Base-by-base conservation (phyloP, 192 early-diverging fungal genomes). In the Entomortierella lignicola region DNA sequence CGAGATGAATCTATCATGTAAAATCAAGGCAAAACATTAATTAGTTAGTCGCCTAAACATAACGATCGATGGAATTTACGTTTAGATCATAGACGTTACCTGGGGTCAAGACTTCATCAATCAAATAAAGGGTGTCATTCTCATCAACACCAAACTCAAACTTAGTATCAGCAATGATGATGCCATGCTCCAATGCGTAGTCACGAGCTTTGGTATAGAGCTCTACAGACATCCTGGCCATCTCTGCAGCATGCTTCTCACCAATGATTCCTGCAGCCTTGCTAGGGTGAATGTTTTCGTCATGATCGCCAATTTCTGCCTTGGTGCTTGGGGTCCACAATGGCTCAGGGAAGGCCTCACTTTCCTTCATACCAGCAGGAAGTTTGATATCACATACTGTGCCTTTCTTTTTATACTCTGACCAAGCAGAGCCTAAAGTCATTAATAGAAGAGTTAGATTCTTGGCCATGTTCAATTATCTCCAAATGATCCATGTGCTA, bases 101-200 rank as follows among this genome's bases (percentile, higher is more conserved):
- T 26, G 97, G 98, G 0, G 98, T 99, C 71, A 99, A 88, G 31
- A 95, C 97, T 82, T 99, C 98, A 77, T 99, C 98, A 18, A 95
- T 91, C 59, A 99, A 85, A 70, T 95, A 90, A 26, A 99, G 75
- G 26, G 82, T 85, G 64, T 94, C 94, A 18, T 93, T 61, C 37
- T 86, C 83, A 83, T 99, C 95, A 11, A 95, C 89, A 60, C 98
- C 98, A 89, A 99, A 99, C 84, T 99, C 98, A 81, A 99, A 98
- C 82, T 99, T 99, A 39, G 98, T 99, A 63, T 99, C 98, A 13
- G 98, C 98, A 85, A 99, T 99, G 57, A 99, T 95, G 62, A 99
- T 98, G 34, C 97, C 97, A 81, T 89, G 90, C 31, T 81, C 77
- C 6, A 81, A 55, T 4, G 97, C 97, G 64, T 96, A 97, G 44